Conservation (phyloP, 179 eudicot species). For the Dionaea muscipula region DNA sequence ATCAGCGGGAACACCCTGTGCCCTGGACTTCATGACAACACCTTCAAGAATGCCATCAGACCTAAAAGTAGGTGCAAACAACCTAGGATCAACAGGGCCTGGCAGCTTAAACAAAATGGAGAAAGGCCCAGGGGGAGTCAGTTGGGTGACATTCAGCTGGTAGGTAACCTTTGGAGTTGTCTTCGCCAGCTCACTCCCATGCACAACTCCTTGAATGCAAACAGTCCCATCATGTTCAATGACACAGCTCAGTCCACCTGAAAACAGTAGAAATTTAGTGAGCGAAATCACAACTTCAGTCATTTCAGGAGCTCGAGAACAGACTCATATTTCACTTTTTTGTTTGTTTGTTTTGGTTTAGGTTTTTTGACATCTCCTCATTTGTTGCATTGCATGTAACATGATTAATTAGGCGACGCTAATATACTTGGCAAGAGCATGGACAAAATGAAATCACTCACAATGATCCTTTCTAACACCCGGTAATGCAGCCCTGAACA, state of each 20-base stretch:
- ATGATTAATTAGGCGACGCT: too few relatives aligned
- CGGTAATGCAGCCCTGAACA: slow-evolving; percentile 79
- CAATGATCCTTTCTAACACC: slow-evolving; percentile 78
- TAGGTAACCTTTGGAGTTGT: slow-evolving; percentile 20
- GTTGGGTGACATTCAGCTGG: slow-evolving; percentile 33
- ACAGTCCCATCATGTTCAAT: slow-evolving; percentile 67
- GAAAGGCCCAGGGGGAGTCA: slow-evolving; percentile 77
- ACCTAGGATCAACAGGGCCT: slow-evolving; percentile 74
- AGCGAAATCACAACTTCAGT: background rate
- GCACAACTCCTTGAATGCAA: slow-evolving; percentile 48
- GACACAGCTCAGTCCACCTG: slow-evolving; percentile 74
- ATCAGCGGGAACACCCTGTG: too few relatives aligned
- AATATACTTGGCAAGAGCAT: background rate
- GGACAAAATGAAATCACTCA: slow-evolving; percentile 13
- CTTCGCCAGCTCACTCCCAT: slow-evolving; percentile 43
- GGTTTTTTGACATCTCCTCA: too few relatives aligned
- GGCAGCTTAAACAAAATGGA: slow-evolving; percentile 63
- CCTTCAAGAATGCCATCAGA: slow-evolving; percentile 86
- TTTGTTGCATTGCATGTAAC: background rate
- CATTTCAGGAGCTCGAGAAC: background rate
- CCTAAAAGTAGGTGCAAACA: slow-evolving; percentile 63
- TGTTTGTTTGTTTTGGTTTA: too few relatives aligned
- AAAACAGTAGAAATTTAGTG: background rate
- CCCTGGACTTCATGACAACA: slow-evolving; percentile 44
- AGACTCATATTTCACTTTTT: too few relatives aligned